Percentiles rank a stretch among this genome's conserved stretches.
phyloP scores from a whole-genome alignment of 352 stramenopile species.

The Phytophthora europaea region DNA sequence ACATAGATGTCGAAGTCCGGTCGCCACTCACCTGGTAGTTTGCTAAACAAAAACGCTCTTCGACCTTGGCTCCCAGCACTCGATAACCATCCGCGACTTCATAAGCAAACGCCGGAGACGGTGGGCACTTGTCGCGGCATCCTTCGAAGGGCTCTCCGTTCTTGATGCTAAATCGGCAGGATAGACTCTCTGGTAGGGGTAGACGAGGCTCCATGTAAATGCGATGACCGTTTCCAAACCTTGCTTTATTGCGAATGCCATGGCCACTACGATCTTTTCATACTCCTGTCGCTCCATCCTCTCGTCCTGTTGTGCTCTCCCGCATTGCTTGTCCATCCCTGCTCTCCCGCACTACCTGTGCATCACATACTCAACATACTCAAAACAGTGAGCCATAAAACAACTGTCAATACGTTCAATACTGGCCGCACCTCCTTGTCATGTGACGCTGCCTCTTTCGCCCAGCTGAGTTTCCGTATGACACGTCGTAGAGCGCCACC shows the following conservation, averaged over 20 bases:
- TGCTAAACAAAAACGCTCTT: slow-evolving; percentile 18
- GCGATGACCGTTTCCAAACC: not conserved
- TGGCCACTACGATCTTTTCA: not conserved
- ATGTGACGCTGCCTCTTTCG: no score
- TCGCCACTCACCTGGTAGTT: slow-evolving; percentile 14
- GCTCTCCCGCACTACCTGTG: no score
- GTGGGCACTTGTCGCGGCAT: slow-evolving; percentile 11
- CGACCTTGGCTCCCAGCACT: slow-evolving; percentile 1
- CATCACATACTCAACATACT: no score
- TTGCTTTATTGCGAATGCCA: not conserved
- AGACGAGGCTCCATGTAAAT: not conserved
- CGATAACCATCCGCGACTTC: slow-evolving; percentile 10
- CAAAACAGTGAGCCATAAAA: no score
- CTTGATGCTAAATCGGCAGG: slow-evolving; percentile 16
- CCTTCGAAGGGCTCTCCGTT: slow-evolving; percentile 2
- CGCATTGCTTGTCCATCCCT: no score
- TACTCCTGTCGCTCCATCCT: no score
- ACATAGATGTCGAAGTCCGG: slow-evolving; percentile 9
- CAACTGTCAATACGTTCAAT: no score
- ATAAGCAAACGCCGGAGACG: slow-evolving; percentile 6
- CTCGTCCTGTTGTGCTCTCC: no score
- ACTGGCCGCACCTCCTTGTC: no score
- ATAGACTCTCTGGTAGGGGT: slow-evolving; percentile 3
- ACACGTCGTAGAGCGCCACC: no score
- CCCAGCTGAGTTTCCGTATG: no score